Evolutionary conservation across 257 asterid genomes (phyloP), one percentile per base, ranked within the genome.

Genomic region (Verbena officinalis): DNA sequence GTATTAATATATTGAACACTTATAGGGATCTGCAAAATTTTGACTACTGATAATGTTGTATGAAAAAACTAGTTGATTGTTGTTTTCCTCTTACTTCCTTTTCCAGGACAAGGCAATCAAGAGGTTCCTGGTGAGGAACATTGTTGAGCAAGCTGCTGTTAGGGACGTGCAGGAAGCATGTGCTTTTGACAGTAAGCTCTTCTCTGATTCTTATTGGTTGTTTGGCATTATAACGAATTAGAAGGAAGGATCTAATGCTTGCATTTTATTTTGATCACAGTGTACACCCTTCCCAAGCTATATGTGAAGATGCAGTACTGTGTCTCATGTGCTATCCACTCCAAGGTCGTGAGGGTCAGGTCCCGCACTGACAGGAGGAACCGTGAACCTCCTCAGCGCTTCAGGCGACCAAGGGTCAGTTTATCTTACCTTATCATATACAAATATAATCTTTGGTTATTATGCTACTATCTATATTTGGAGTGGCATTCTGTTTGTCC

Each of bases 121-220:
- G 86, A 90, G 97, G 70, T 90, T 90, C 57, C 76, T 87, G 15
- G 97, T 90, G 51, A 84, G 97, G 54, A 90, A 90, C 84, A 90
- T 90, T 33, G 96, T 90, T 61, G 97, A 90, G 70, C 97, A 90
- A 71, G 97, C 97, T 62, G 97, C 97, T 14, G 97, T 90, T 0
- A 87, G 97, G 72, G 97, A 90, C 77, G 95, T 90, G 13, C 97
- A 90, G 74, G 97, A 90, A 42, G 97, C 97, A 22, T 87, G 97
- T 81, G 96, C 95, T 36, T 87, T 87, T 56, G 96, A 90, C 1
- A 23, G 96, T 90, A 69, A 75, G 82, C 36, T 17, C 60, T 49
- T 46, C 10, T 15, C 17, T 20, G 19, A 27, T 11, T 53, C 1
- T 42, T 7, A 9, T 0, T 27, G 46, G 0, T 19, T 16, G n/a